Conservation (phyloP, 345 rosid species). For the Gynandropsis gynandra region DNA sequence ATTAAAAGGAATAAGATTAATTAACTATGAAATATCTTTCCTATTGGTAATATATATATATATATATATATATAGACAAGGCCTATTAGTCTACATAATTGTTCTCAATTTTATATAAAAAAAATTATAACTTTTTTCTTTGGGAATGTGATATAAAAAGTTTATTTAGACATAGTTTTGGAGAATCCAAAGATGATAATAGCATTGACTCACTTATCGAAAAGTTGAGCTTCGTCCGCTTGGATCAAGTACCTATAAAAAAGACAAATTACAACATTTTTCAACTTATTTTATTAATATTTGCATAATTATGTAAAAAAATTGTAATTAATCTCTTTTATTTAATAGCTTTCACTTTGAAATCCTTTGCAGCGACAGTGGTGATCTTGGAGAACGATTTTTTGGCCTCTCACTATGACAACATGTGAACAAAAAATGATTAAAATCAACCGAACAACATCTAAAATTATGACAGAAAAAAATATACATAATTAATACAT, state of each 20-base stretch:
- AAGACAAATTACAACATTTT: conserved; percentile 11
- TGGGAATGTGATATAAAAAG: too few species aligned
- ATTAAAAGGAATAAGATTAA: too few species aligned
- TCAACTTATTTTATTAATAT: not conserved
- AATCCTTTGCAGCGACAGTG: not conserved
- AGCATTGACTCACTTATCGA: conserved; percentile 23
- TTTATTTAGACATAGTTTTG: not conserved
- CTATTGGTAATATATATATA: too few species aligned
- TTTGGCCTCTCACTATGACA: not conserved
- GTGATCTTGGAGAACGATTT: conserved; percentile 6
- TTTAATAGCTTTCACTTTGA: not conserved
- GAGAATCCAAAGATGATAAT: conserved; percentile 13
- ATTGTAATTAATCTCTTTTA: not conserved
- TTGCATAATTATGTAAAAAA: not conserved
- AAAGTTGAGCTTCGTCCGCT: conserved; percentile 14
- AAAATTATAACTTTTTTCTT: too few species aligned
- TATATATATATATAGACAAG: too few species aligned
- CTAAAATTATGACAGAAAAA: too few species aligned
- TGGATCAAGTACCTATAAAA: conserved; percentile 21
- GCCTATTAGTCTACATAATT: conserved; percentile 20
- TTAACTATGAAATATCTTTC: too few species aligned
- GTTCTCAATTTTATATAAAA: too few species aligned
- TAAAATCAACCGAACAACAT: too few species aligned
- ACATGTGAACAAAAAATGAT: too few species aligned
- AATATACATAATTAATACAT: too few species aligned